Base-by-base conservation (phyloP, 108 stramenopile genomes). In the Conticribra weissflogii region DNA sequence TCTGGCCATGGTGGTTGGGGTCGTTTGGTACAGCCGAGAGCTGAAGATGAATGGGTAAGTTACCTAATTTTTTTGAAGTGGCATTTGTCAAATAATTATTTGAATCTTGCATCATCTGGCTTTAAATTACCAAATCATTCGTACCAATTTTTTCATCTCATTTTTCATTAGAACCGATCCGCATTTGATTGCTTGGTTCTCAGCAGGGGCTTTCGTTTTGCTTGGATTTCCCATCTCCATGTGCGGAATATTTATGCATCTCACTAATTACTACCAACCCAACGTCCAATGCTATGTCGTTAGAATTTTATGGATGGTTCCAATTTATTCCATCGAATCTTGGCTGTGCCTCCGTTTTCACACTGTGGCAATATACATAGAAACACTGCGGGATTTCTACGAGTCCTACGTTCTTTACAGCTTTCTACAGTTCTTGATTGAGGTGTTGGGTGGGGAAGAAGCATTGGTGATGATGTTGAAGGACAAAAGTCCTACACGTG, bases 361-460 rank as follows among this genome's bases (percentile, higher is more conserved):
- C 58, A 68, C 76, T 21, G 74, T 82, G 23, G 86, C 92, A 15
- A 87, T 93, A 36, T 95, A 94, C 75, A 86, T 97, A 54, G 94
- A 96, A 68, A 82, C 88, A 5, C 41, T 84, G 8, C 62, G 88
- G 9, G 72, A 73, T 44, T 64, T 77, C 54, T 98, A 98, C 67
- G 98, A 98, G 79, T 83, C 90, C 8, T 98, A 92, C 75, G 96
- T 97, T 22, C 82, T 98, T 2, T 97, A 94, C 64, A 84, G 86
- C 72, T 98, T 98, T 72, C 73, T 96, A 50, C 95, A 97, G 74
- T 97, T 91, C 56, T 79, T 98, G 18, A 91, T 98, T 56, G 77
- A 89, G 63, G 90, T 94, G 19, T 66, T 98, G 67, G 96, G 96
- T 16, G 96, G 93, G 29, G 96, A 96, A 60, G 86, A 96, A 65